These are phyloP conservation scores for Cinchona pubescens DNA, from an alignment of 257 asterid genomes.

Conservation along the genomic window DNA sequence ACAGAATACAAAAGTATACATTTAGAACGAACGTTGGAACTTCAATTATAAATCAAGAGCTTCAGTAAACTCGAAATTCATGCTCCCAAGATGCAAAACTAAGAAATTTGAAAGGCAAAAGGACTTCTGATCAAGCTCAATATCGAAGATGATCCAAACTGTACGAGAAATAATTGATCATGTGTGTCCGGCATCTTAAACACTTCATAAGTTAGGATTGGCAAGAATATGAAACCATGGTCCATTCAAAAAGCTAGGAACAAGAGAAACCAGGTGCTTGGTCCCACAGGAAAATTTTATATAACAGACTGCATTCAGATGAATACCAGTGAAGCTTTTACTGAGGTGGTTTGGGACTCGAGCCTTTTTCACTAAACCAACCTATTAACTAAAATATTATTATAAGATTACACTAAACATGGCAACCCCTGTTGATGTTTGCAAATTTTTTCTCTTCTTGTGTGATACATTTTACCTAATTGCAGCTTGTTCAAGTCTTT, in stretches of 20 bases:
- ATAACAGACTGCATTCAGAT: not conserved
- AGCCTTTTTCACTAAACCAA: not conserved
- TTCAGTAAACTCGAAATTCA: not conserved
- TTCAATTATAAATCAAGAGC: not conserved
- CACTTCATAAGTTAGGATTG: not conserved
- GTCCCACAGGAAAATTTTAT: not conserved
- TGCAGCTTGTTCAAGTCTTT: not conserved
- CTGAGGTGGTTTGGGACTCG: not conserved
- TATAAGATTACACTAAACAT: not conserved
- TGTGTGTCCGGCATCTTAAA: no score
- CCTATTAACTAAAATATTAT: no score
- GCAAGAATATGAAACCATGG: not conserved
- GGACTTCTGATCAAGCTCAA: not conserved
- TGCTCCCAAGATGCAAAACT: not conserved
- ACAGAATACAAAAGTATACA: not conserved
- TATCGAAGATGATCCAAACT: not conserved
- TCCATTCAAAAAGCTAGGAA: not conserved
- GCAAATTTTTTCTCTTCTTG: not conserved
- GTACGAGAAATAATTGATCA: not conserved
- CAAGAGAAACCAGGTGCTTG: not conserved
- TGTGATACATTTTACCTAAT: not conserved
- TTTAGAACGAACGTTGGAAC: not conserved
- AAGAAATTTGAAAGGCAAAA: no score
- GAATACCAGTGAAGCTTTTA: not conserved
- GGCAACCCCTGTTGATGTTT: not conserved